Percentiles rank a stretch among this genome's conserved stretches.
phyloP scores from a whole-genome alignment of 1,139 yeast species.

The Casaregolazyma suthepensis region DNA sequence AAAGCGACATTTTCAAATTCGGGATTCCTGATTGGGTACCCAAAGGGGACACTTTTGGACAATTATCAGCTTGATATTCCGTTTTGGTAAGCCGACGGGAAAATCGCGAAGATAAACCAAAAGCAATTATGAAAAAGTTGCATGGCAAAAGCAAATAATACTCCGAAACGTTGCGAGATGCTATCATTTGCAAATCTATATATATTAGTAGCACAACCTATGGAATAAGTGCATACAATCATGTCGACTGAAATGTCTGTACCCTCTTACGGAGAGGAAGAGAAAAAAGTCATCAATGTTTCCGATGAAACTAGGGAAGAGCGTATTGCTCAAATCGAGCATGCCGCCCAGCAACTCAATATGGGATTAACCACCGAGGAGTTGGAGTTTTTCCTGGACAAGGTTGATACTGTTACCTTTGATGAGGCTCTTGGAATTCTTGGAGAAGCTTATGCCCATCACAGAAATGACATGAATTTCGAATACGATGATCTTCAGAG shows the following conservation, averaged over 20 bases:
- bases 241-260: background rate
- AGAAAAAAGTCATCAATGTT: background rate
- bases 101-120: background rate
- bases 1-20: background rate
- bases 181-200: background rate
- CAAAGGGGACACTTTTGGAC: background rate
- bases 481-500: constrained; percentile 35
- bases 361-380: background rate
- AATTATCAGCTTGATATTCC: background rate
- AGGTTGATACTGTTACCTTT: background rate
- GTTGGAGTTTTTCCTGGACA: constrained; percentile 28
- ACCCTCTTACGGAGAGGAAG: background rate
- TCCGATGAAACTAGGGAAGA: background rate
- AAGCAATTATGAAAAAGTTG: background rate
- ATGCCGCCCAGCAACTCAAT: background rate
- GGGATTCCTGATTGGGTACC: background rate
- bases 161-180: background rate
- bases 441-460: constrained; percentile 25
- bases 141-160: background rate
- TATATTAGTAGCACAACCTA: background rate
- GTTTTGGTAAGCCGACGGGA: background rate
- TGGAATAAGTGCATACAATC: background rate
- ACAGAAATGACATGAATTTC: constrained; percentile 43
- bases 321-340: background rate
- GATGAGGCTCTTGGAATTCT: constrained; percentile 4